Conservation (phyloP, 208 protist genomes). For the Leishmania major region DNA sequence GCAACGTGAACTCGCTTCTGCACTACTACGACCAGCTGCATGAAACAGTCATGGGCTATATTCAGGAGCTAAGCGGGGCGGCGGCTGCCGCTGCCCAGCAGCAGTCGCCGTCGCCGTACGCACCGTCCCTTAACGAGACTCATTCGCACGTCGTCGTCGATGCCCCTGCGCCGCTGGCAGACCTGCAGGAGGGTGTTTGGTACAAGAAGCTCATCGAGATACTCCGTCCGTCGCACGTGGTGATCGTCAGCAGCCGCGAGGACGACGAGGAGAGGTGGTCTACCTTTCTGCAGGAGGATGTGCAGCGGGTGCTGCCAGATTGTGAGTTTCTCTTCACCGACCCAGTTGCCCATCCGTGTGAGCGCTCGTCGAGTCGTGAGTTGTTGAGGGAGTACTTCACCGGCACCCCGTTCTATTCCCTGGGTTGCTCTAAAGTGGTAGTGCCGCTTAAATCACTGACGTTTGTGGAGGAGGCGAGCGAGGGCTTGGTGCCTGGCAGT, state of each 20-base stretch:
- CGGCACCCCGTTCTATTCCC: constrained; percentile 43
- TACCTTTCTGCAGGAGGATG: constrained; percentile 74
- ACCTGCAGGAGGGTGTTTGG: constrained; percentile 66
- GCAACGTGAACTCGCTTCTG: constrained; percentile 39
- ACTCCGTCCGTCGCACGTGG: constrained; percentile 74
- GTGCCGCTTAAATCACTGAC: constrained; percentile 46
- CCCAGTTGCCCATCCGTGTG: constrained; percentile 33
- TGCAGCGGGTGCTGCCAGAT: constrained; percentile 72
- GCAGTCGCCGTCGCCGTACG: constrained; percentile 3
- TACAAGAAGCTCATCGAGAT: constrained; percentile 75
- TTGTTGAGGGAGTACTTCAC: constrained; percentile 72
- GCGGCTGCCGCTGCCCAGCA: constrained; percentile 4
- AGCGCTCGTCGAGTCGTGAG: constrained; percentile 24
- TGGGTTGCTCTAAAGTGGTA: constrained; percentile 82
- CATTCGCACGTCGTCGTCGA: constrained; percentile 64
- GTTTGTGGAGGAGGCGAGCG: constrained; percentile 49
- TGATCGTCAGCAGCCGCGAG: constrained; percentile 57
- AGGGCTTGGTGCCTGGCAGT: constrained; percentile 13
- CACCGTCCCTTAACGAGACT: constrained; percentile 11
- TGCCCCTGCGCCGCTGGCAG: constrained; percentile 57
- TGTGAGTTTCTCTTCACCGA: constrained; percentile 60
- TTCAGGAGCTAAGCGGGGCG: constrained; percentile 39
- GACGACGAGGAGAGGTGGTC: constrained; percentile 58
- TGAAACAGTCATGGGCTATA: constrained; percentile 44
- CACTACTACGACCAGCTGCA: constrained; percentile 70